These are phyloP conservation scores for Neckera pumila DNA, from an alignment of 225 moss, liverwort and hornwort genomes.

Conservation along the genomic window DNA sequence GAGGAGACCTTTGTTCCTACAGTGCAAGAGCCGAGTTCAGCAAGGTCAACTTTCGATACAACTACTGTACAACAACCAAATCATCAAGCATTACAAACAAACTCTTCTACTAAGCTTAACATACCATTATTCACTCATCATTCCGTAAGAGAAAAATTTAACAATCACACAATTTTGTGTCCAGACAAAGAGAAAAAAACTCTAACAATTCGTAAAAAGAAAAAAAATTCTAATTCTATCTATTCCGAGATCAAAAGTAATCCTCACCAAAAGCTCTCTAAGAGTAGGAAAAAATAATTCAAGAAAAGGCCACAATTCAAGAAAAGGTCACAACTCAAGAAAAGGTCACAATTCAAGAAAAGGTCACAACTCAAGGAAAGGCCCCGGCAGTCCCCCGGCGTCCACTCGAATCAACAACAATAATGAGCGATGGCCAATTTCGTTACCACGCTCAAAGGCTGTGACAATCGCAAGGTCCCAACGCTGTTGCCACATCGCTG, in stretches of 20 bases:
- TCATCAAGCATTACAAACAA: not conserved
- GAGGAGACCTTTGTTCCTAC: not conserved
- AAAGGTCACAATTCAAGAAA: not conserved
- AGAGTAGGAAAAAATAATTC: not conserved
- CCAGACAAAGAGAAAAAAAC: not conserved
- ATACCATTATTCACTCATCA: not conserved
- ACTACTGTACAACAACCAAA: not conserved
- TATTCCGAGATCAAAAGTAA: not conserved
- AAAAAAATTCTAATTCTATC: not conserved
- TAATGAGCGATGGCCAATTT: not conserved
- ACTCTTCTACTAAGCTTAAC: not conserved
- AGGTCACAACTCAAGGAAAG: no score
- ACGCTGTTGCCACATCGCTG: not conserved
- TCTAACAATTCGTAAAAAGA: no score
- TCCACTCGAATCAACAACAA: not conserved
- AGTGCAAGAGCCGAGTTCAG: not conserved
- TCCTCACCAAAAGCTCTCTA: not conserved
- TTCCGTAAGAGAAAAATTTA: not conserved
- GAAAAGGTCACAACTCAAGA: not conserved
- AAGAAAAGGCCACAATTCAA: not conserved
- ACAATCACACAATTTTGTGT: not conserved
- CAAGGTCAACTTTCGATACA: not conserved
- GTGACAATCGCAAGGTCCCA: not conserved
- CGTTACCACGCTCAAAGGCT: constrained; percentile 2
- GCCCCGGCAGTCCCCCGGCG: not conserved